A percentile compares a stretch with the other conserved stretches of the same genome.
phyloP scores from a whole-genome alignment of 192 early-diverging fungal species.

The Entomortierella chlamydospora region DNA sequence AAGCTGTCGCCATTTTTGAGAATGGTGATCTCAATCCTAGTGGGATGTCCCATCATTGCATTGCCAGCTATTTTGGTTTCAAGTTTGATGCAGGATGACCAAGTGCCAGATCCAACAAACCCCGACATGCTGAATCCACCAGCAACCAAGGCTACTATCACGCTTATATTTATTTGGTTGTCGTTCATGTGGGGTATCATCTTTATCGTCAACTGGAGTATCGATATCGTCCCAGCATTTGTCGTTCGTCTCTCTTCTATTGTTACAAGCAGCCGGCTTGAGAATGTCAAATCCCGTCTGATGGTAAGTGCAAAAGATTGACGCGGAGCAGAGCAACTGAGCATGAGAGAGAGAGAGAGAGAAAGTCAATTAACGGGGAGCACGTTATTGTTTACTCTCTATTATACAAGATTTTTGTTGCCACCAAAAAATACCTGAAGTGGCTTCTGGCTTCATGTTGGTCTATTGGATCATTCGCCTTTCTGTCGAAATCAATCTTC shows the following conservation, averaged over 20 bases:
- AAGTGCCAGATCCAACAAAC: neutral
- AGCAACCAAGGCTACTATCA: slow-evolving; percentile 23
- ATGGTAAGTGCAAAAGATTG: slow-evolving; percentile 20
- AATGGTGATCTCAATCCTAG: slow-evolving; percentile 35
- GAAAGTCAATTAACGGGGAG: neutral
- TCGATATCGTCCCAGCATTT: slow-evolving; percentile 34
- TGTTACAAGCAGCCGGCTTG: slow-evolving; percentile 17
- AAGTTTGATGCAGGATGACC: slow-evolving; percentile 13
- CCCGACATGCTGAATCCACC: neutral
- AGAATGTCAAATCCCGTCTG: slow-evolving; percentile 27
- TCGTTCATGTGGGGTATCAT: slow-evolving; percentile 52
- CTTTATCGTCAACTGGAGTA: slow-evolving; percentile 44
- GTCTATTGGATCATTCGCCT: slow-evolving; percentile 45
- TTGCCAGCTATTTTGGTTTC: slow-evolving; percentile 33
- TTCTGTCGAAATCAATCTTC: slow-evolving; percentile 33
- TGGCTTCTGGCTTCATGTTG: slow-evolving; percentile 39
- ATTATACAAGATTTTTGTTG: slow-evolving; percentile 32
- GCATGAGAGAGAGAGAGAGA: neutral
- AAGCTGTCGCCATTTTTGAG: slow-evolving; percentile 38
- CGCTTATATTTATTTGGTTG: slow-evolving; percentile 42
- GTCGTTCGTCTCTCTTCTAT: slow-evolving; percentile 37
- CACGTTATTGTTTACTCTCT: neutral
- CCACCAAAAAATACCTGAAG: slow-evolving; percentile 40
- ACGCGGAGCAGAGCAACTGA: neutral
- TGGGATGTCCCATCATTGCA: slow-evolving; percentile 29